Evolutionary conservation across 176 grass and related monocot genomes (phyloP), one percentile per base, ranked within the genome.

Genomic region (Typha latifolia): DNA sequence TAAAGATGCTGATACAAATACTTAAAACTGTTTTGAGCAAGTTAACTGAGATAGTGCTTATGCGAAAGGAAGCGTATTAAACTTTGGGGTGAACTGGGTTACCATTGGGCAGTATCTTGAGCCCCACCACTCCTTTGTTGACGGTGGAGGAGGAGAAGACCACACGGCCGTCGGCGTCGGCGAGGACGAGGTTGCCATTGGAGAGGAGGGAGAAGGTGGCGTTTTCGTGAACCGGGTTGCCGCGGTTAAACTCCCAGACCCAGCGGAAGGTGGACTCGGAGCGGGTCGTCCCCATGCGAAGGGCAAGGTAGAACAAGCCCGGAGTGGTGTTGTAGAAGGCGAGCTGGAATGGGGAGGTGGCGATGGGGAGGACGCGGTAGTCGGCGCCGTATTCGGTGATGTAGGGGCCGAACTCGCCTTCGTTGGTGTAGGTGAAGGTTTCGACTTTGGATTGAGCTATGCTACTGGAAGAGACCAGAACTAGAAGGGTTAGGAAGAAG

Each of bases 211-310:
- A 82, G 73, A 82, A 82, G 66, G 80, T 72, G 67, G 80, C 80
- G n/a, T 82, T 82, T 53, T 77, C 80, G 48, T 73, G 16, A 32
- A 82, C 80, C 2, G 73, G 62, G 14, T 23, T 31, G 73, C 72
- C 79, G 20, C 79, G 72, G 31, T 81, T 81, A 29, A 72, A 71
- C 12, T 81, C 79, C 79, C 79, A 81, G 27, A 81, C 79, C 79
- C 79, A 81, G 57, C 79, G 79, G 51, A 81, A 75, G 48, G 68
- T 16, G 24, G 79, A 81, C 72, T 81, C 72, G 14, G 79, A 75
- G 14, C 79, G 72, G 0, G 15, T 43, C 64, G 80, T 82, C 67
- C 62, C 80, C 80, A 82, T 82, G 67, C 73, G 80, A 37, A 82
- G 80, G 12, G 72, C 80, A 16, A 82, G 72, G 73, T 77, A 82